Evolutionary conservation across 495 filamentous ascomycete genomes (phyloP), one percentile per base, ranked within the genome.

Genomic region (Hypoxylon subgilvum): DNA sequence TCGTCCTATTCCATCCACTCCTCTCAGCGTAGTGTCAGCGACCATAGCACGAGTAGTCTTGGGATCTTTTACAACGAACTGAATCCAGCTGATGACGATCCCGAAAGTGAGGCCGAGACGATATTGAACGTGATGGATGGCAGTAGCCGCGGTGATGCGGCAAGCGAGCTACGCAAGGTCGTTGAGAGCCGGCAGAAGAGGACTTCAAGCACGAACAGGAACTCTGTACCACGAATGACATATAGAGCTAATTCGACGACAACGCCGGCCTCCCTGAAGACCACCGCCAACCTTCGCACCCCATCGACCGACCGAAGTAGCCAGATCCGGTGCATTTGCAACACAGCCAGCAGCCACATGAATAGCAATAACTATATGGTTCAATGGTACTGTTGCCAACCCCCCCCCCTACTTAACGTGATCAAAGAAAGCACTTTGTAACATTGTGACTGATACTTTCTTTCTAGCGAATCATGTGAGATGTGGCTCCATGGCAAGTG

Each of bases 401-500:
- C 34, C 18, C 30, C 27, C 52, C 60, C 35, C 31, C 5, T 34
- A 12, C n/a, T 13, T n/a, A n/a, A n/a, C n/a, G n/a, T n/a, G n/a
- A n/a, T n/a, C n/a, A n/a, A 3, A 6, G 3, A 12, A 13, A 12
- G n/a, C 31, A 34, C 34, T 25, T 3, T 25, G 38, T 57, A 46
- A 42, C 12, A 23, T 30, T 12, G n/a, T 55, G 43, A 23, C 61
- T 57, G 48, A 63, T 38, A 10, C 59, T 61, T 46, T n/a, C n/a
- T n/a, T 51, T 19, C 3, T 63, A 92, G 91, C 73, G 87, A 92
- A 74, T 92, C 90, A 3, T 96, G 91, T 72, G 87, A 84, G 31
- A 87, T 92, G 72, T 93, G 87, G 85, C 81, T 92, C 22, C 91
- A 96, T 66, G 87, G 85, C 4, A 80, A 80, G 62, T 96, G 91